A percentile compares a stretch with the other conserved stretches of the same genome.
phyloP scores from a whole-genome alignment of 805 yeast species.

The Zygotorulaspora chibaensis region DNA sequence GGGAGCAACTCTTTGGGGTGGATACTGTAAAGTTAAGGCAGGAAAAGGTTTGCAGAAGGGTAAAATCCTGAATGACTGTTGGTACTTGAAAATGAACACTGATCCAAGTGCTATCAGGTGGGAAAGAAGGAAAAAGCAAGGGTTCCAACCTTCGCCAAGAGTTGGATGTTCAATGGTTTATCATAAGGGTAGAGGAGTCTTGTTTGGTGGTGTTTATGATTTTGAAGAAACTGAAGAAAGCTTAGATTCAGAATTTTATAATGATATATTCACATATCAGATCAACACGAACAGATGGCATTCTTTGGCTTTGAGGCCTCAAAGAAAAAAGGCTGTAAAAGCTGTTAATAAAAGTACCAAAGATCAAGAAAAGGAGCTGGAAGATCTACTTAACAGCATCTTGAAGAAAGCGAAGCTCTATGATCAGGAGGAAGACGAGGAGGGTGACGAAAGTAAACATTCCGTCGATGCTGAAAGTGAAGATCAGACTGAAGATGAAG shows the following conservation, averaged over 20 bases:
- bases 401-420: slow-evolving; percentile 67
- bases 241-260: slow-evolving; percentile 77
- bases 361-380: slow-evolving; percentile 72
- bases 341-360: slow-evolving; percentile 44
- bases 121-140: slow-evolving; percentile 87
- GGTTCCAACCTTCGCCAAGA: slow-evolving; percentile 85
- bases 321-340: slow-evolving; percentile 46
- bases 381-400: slow-evolving; percentile 70
- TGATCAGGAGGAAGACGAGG: slow-evolving; percentile 47
- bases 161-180: slow-evolving; percentile 90
- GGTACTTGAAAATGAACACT: slow-evolving; percentile 83
- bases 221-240: slow-evolving; percentile 93
- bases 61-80: slow-evolving; percentile 77
- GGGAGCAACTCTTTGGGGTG: slow-evolving; percentile 87
- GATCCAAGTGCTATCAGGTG: slow-evolving; percentile 71
- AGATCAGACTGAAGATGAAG: slow-evolving; percentile 36
- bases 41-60: slow-evolving; percentile 87
- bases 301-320: slow-evolving; percentile 58
- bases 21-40: slow-evolving; percentile 89
- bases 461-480: slow-evolving; percentile 36
- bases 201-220: slow-evolving; percentile 95
- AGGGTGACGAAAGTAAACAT: slow-evolving; percentile 35
- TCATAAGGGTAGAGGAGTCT: slow-evolving; percentile 86
- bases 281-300: slow-evolving; percentile 88
- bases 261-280: slow-evolving; percentile 76